phyloP scores from a whole-genome alignment of 1,284 basidiomycete species.

The Bondarzewia mesenterica region DNA sequence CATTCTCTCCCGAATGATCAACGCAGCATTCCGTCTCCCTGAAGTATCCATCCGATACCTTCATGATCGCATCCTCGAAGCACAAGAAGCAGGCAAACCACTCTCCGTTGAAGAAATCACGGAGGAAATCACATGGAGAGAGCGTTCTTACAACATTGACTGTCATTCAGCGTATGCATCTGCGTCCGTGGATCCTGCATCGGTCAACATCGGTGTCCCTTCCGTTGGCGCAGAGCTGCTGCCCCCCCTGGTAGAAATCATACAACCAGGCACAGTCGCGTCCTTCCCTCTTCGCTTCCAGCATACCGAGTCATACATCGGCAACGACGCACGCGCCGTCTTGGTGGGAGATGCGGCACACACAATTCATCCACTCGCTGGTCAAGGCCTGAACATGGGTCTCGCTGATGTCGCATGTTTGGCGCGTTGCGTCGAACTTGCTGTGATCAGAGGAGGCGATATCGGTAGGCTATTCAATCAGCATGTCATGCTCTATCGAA shows the following conservation, averaged over 20 bases:
- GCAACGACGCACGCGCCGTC: conserved; percentile 72
- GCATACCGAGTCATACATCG: conserved; percentile 85
- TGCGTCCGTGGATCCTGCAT: conserved; percentile 19
- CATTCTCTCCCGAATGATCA: conserved; percentile 73
- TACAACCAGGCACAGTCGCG: conserved; percentile 76
- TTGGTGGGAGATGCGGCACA: conserved; percentile 97
- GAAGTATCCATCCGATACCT: conserved; percentile 69
- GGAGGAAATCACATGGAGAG: conserved; percentile 62
- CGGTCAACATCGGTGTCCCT: conserved; percentile 41
- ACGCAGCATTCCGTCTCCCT: conserved; percentile 87
- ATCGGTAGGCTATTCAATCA: conserved; percentile 48
- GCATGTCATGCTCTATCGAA: background rate
- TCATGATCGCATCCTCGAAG: conserved; percentile 53
- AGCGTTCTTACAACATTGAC: conserved; percentile 57
- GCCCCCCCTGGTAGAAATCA: conserved; percentile 68
- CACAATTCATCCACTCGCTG: conserved; percentile 93
- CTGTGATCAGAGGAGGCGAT: conserved; percentile 63
- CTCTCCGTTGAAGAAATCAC: conserved; percentile 38
- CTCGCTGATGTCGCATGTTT: conserved; percentile 79
- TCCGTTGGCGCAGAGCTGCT: conserved; percentile 53
- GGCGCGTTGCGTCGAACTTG: conserved; percentile 49
- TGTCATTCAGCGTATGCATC: conserved; percentile 56
- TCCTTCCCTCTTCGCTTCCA: conserved; percentile 87
- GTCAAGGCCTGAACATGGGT: conserved; percentile 93
- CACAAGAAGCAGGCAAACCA: conserved; percentile 32